Evolutionary conservation across 225 moss, liverwort and hornwort genomes (phyloP).

Genomic region (Thuidium tamariscinum): DNA sequence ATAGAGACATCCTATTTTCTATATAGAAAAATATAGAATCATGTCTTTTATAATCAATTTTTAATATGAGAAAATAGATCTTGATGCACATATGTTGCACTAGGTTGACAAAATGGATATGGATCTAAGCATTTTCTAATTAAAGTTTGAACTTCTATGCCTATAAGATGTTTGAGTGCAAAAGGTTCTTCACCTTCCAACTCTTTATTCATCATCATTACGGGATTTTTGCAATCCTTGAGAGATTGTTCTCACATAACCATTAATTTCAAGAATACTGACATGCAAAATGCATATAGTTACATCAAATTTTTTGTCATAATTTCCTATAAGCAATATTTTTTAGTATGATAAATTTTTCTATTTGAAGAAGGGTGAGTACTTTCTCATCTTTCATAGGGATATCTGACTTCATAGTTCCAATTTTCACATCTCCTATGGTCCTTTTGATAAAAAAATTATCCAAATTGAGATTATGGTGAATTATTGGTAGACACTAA

Average conservation of each 20-base stretch:
- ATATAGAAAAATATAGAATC: too few relatives aligned
- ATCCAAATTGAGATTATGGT: neutral
- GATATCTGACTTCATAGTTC: neutral
- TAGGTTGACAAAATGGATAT: too few relatives aligned
- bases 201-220: neutral
- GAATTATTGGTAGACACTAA: neutral
- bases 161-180: neutral
- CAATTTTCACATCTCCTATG: neutral
- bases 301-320: neutral
- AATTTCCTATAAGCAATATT: too few relatives aligned
- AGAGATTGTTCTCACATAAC: rapidly evolving
- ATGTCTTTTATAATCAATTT: neutral
- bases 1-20: neutral
- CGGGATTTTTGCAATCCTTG: neutral
- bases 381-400: neutral
- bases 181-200: neutral
- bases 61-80: neutral
- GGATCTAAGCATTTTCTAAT: neutral
- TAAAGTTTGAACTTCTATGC: neutral
- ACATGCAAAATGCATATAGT: neutral
- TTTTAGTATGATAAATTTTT: neutral
- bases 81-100: neutral
- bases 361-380: neutral
- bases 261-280: neutral
- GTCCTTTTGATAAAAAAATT: neutral